These are phyloP conservation scores for Rhododendron molle DNA, from an alignment of 148 eudicot species.

Conservation along the genomic window DNA sequence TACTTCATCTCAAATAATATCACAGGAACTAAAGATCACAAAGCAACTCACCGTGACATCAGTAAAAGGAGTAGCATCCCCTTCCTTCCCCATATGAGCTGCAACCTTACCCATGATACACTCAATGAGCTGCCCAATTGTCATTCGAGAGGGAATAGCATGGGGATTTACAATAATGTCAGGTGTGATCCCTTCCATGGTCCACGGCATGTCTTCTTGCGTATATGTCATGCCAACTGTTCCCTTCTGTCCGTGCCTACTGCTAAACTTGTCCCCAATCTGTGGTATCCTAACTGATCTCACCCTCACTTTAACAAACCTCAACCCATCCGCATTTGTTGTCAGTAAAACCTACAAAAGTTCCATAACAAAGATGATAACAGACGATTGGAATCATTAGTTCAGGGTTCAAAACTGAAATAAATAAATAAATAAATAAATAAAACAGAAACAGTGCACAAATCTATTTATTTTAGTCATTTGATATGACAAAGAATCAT, in stretches of 20 bases:
- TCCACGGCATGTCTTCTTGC: conserved; percentile 99
- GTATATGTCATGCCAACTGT: conserved; percentile 98
- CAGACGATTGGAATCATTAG: background rate
- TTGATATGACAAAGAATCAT: background rate
- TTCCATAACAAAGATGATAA: background rate
- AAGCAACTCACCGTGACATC: conserved; percentile 82
- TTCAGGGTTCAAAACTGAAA: background rate
- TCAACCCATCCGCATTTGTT: conserved; percentile 91
- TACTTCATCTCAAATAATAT: background rate
- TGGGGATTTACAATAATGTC: conserved; percentile 97
- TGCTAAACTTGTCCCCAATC: conserved; percentile 95
- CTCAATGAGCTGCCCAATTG: conserved; percentile 97
- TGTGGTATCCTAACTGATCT: conserved; percentile 95
- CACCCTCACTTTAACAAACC: conserved; percentile 96
- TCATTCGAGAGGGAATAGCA: conserved; percentile 99
- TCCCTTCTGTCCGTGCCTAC: conserved; percentile 97
- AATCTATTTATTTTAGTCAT: background rate
- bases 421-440: no score
- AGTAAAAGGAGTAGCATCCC: conserved; percentile 98
- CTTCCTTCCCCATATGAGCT: conserved; percentile 98
- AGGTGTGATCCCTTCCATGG: conserved; percentile 86
- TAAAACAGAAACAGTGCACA: background rate
- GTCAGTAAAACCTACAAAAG: conserved; percentile 62
- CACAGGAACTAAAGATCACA: background rate
- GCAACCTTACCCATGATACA: conserved; percentile 99